Conservation (phyloP, 2,329 filamentous ascomycete species). For the Alternaria sp. region DNA sequence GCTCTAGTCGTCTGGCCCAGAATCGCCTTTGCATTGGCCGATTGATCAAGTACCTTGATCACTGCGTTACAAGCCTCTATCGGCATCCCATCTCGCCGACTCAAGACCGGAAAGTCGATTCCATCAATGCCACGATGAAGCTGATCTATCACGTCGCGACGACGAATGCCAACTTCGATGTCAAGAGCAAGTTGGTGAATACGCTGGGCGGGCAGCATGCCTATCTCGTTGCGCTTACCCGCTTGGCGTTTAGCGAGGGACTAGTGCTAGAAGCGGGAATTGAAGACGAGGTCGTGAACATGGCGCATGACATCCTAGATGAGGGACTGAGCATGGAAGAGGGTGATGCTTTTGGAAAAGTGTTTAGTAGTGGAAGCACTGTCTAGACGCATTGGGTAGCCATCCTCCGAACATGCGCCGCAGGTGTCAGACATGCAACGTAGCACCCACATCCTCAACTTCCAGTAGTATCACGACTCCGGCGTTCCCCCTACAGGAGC, state of each 20-base stretch:
- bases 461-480: constrained; percentile 81
- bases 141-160: constrained; percentile 68
- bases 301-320: constrained; percentile 84
- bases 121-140: constrained; percentile 69
- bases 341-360: constrained; percentile 66
- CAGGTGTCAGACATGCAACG: constrained; percentile 66
- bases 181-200: constrained; percentile 74
- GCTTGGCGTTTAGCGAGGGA: constrained; percentile 87
- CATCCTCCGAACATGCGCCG: not conserved
- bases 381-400: not conserved
- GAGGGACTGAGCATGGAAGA: constrained; percentile 82
- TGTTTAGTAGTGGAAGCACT: constrained; percentile 49
- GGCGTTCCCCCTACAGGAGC: constrained; percentile 60
- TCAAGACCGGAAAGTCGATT: constrained; percentile 54
- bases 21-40: constrained; percentile 77
- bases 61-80: constrained; percentile 72
- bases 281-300: constrained; percentile 78
- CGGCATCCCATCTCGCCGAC: constrained; percentile 36
- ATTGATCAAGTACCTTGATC: constrained; percentile 77
- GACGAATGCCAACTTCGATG: constrained; percentile 70
- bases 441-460: constrained; percentile 74
- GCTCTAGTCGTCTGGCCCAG: constrained; percentile 70
- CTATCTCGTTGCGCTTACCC: constrained; percentile 80
- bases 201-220: constrained; percentile 80
- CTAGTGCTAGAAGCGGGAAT: constrained; percentile 79